Evolutionary conservation across 1,284 basidiomycete species (phyloP), one percentile per base, ranked within the genome.

Genomic region (Pseudozyma sp.): DNA sequence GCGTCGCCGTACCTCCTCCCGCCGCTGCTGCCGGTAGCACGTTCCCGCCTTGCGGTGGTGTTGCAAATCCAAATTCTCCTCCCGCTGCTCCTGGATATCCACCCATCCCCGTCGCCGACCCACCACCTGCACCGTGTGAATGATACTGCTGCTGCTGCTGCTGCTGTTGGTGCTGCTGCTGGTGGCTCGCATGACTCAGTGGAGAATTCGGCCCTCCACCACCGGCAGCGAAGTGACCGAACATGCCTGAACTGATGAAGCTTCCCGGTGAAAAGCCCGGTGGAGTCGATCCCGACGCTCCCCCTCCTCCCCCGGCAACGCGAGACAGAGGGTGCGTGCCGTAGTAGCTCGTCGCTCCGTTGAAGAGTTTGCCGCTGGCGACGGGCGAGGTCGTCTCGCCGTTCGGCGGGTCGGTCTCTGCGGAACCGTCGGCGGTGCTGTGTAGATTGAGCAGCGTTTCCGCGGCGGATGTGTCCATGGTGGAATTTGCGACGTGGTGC

Each of bases 391-490:
- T 48, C 3, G 52, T 35, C 11, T 56, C 64, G 10, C 53, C 53
- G 2, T 40, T 29, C 7, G 33, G 34, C 8, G 30, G 17, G 14
- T 19, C 45, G 2, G 17, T 39, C 7, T 46, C 48, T 13, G 19
- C 54, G 3, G 51, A 39, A 0, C 40, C 50, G 3, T 51, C 47
- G 5, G 46, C 45, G 6, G 46, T 30, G 37, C n/a, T 29, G 8
- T 74, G 71, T 19, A 74, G 43, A 17, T 74, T 68, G 42, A 74
- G 66, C 50, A 74, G 31, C 10, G 71, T 74, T 17, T 74, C 66
- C 14, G 71, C 71, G 0, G 71, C 71, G 1, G 61, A 57, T 7
- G 54, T 51, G 52, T 74, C 71, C 55, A 74, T 54, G 17, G 52
- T 74, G 13, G 54, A 57, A 5, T 43, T 53, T n/a, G 42, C 48